These are phyloP conservation scores for Erythrophleum fordii DNA, from an alignment of 306 rosid species.

Conservation along the genomic window DNA sequence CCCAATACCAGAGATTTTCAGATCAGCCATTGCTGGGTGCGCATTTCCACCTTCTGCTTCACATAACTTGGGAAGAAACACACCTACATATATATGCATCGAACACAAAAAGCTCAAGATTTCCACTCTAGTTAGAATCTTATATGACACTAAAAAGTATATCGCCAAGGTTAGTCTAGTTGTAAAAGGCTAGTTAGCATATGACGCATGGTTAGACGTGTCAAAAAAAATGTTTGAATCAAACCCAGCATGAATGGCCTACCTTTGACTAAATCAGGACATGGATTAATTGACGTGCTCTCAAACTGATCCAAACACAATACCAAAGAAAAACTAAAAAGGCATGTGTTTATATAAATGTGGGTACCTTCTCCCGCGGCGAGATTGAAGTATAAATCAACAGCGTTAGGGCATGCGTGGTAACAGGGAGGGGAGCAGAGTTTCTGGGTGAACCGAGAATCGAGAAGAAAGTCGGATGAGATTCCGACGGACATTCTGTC, in stretches of 20 bases:
- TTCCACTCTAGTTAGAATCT: no score
- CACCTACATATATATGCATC: conserved; percentile 49
- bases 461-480: conserved; percentile 78
- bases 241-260: no score
- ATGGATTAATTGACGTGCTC: no score
- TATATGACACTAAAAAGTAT: no score
- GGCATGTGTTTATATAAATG: no score
- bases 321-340: background rate
- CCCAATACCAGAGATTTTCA: conserved; percentile 66
- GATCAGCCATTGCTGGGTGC: conserved; percentile 73
- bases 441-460: conserved; percentile 58
- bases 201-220: no score
- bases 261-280: no score
- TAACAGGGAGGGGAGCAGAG: conserved; percentile 82
- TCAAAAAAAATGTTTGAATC: no score
- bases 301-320: background rate
- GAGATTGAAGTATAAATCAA: conserved; percentile 82
- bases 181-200: no score
- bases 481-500: conserved; percentile 72
- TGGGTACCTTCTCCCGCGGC: conserved; percentile 94
- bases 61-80: conserved; percentile 84
- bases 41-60: conserved; percentile 57
- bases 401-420: conserved; percentile 65
- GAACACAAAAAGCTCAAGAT: background rate
- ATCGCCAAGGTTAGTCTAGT: no score